Evolutionary conservation across 23 red algal species (phyloP), one percentile per base, ranked within the genome.

Genomic region (Pyropia yezoensis): DNA sequence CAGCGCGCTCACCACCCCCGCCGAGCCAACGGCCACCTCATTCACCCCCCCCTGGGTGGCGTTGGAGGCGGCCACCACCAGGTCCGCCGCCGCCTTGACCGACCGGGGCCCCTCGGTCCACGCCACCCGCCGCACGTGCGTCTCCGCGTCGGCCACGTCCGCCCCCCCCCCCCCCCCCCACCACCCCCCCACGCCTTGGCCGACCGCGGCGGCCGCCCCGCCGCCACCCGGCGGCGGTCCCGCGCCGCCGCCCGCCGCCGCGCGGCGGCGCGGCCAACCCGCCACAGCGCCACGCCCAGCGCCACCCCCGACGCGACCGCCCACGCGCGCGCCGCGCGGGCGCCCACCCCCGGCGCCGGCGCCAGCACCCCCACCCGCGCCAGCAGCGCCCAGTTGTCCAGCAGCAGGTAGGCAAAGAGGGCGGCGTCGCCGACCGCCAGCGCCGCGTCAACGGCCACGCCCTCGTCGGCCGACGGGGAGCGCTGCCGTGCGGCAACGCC

Each of bases 281-380:
- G 39, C 39, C 39, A 47, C 39, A 47, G 39, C 4, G 4, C 53
- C 33, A 66, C 66, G 12, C 56, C 34, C 25, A 83, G 33, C 7
- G 66, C 78, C 7, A 50, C 45, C 55, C 71, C 58, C 52, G 64
- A 51, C 22, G 78, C 54, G 15, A 54, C 53, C 53, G 72, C 49
- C 78, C 78, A 83, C 23, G 70, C 69, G 14, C 78, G 66, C 19
- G 78, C 78, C 6, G 78, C 78, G 14, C 78, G 66, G 24, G 49
- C 30, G 24, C 54, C 39, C 6, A 47, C 39, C 6, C 39, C 39
- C 52, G 15, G 78, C 66, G 29, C 14, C 34, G 21, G 45, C 30
- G 3, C 50, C 56, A 54, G 71, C 67, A n/a, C 78, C 18, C 78
- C 78, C n/a, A 33, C 56, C 53, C 72, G 71, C 45, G 39, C 47